Base-by-base conservation (phyloP, 768 basidiomycete genomes). In the Phanerodontia chrysosporium region DNA sequence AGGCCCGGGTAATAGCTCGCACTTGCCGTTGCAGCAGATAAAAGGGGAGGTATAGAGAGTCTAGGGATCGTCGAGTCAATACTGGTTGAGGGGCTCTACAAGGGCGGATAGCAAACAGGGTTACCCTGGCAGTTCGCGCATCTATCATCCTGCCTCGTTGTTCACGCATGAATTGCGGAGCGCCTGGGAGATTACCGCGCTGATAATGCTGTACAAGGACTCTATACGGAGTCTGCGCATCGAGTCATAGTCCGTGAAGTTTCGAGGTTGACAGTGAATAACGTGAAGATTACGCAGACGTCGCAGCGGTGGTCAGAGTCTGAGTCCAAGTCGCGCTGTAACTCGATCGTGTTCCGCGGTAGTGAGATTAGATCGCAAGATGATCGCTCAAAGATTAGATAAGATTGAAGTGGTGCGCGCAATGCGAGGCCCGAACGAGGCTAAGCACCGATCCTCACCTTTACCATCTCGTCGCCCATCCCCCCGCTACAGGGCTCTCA, bases 371-470 rank as follows among this genome's bases (percentile, higher is more conserved):
- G 36, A 36, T 53, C 21, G 39, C 39, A 42, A 53, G 52, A 53
- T 56, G 24, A 3, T 1, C 1, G n/a, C 18, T 45, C 21, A 9
- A 25, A 21, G 56, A 57, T 57, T 48, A 57, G 56, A 57, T 57
- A 35, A 59, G 62, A 63, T 63, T 46, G 58, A 45, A 18, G 39
- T 42, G 32, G 8, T 35, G 18, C 46, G 7, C 30, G 14, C 9
- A 13, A n/a, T 32, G 28, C 49, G 14, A 30, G 27, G 3, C 27
- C 13, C 16, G 29, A 51, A 9, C 16, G 28, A 51, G 24, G 49
- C 49, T 60, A 30, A n/a, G 35, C 36, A 22, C 7, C 52, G 25
- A 7, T 36, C 21, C 25, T 49, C 52, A 54, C 30, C 25, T 36
- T 21, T 25, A 45, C 36, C 29, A 13, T 53, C 51, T 35, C 51